These are phyloP conservation scores for Podaxis rugospora DNA, from an alignment of 768 basidiomycete species.

Conservation along the genomic window DNA sequence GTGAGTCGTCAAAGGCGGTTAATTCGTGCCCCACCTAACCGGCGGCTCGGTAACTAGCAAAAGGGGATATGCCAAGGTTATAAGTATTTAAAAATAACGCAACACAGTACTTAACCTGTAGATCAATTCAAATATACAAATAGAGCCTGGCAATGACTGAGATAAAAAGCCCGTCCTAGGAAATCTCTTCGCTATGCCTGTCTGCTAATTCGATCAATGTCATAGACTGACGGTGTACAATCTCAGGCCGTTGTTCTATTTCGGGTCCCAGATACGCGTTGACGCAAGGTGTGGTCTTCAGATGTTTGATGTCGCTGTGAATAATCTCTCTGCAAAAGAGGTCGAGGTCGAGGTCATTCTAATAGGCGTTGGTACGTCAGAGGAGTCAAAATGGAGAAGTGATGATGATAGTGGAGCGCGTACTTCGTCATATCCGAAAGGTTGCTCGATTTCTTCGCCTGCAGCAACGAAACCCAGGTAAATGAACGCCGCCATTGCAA, in stretches of 20 bases:
- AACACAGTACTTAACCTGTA: neutral
- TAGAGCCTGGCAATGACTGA: neutral
- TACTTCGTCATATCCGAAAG: constrained; percentile 65
- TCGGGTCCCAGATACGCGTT: constrained; percentile 40
- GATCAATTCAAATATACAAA: neutral
- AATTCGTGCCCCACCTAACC: neutral
- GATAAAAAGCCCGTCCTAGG: neutral
- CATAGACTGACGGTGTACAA: constrained; percentile 7
- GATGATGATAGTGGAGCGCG: constrained; percentile 10
- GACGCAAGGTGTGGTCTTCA: constrained; percentile 45
- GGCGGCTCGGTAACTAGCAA: neutral
- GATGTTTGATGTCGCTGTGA: constrained; percentile 49
- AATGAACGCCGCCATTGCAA: constrained; percentile 62
- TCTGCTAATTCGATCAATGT: constrained; percentile 6
- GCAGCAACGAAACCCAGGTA: constrained; percentile 76
- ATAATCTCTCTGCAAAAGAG: constrained; percentile 57
- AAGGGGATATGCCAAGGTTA: neutral
- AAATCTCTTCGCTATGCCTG: neutral
- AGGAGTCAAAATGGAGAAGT: neutral
- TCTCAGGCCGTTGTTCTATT: neutral
- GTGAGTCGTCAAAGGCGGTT: neutral
- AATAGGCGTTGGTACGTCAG: neutral
- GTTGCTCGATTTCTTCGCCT: constrained; percentile 67
- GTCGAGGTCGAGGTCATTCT: constrained; percentile 69
- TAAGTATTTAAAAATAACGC: neutral